phyloP scores from a whole-genome alignment of 2,329 filamentous ascomycete genomes.

The Penicillium carneum region DNA sequence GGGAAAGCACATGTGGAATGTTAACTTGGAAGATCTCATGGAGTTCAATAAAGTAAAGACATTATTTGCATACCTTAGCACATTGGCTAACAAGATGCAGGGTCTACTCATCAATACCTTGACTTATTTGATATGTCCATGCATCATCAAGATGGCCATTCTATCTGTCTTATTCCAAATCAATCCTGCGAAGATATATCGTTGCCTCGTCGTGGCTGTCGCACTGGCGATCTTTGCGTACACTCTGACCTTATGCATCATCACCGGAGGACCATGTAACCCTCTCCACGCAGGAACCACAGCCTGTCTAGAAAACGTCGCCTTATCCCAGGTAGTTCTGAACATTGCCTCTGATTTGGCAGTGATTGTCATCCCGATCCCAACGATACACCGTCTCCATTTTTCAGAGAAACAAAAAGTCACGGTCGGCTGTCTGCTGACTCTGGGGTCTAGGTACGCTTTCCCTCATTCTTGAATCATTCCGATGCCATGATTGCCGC shows the following conservation, averaged over 20 bases:
- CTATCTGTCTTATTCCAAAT: not conserved
- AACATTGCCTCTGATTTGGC: slow-evolving; percentile 9
- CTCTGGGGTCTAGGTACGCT: not conserved
- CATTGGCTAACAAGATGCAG: not conserved
- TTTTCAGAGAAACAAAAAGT: slow-evolving; percentile 3
- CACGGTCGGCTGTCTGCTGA: not conserved
- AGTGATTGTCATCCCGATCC: slow-evolving; percentile 1
- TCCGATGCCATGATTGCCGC: not conserved
- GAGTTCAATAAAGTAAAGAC: slow-evolving; percentile 1
- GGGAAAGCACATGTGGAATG: slow-evolving; percentile 8
- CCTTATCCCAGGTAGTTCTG: not conserved
- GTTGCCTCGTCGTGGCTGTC: not conserved
- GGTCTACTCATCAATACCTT: not conserved
- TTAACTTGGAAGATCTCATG: not conserved
- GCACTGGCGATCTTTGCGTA: slow-evolving; percentile 1
- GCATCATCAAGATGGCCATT: slow-evolving; percentile 5
- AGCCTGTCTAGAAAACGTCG: not conserved
- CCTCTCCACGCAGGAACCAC: not conserved
- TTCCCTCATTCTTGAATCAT: not conserved
- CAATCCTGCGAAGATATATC: not conserved
- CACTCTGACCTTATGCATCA: not conserved
- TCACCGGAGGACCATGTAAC: slow-evolving; percentile 3
- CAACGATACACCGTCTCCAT: not conserved
- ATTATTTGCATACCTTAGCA: not conserved
- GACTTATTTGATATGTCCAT: slow-evolving; percentile 1